These are phyloP conservation scores for Fraxinus angustifolia DNA, from an alignment of 305 asterid genomes.

Conservation along the genomic window DNA sequence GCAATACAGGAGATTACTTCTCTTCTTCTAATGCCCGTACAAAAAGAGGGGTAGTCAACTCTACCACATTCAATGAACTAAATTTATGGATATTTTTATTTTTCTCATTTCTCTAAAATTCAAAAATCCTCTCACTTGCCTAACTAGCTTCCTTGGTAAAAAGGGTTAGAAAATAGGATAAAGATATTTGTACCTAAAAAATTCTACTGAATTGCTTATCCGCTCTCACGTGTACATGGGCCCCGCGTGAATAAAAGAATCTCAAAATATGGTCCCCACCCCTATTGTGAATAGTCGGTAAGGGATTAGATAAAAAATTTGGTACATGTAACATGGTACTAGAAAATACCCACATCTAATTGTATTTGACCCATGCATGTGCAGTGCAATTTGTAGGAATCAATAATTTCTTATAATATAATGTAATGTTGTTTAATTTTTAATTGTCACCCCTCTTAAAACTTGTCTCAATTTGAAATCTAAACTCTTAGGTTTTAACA, in stretches of 20 bases:
- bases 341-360: background rate
- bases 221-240: too few relatives aligned
- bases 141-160: background rate
- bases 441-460: slow-evolving; percentile 8
- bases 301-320: too few relatives aligned
- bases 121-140: background rate
- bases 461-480: slow-evolving; percentile 20
- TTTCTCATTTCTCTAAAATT: background rate
- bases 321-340: too few relatives aligned
- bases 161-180: too few relatives aligned
- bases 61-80: background rate
- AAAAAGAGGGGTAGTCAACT: background rate
- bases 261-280: too few relatives aligned
- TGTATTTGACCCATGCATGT: slow-evolving; percentile 14
- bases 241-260: too few relatives aligned
- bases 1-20: background rate
- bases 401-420: background rate
- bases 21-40: background rate
- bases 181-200: too few relatives aligned
- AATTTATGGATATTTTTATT: background rate
- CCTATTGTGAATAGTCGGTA: too few relatives aligned
- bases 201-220: too few relatives aligned
- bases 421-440: background rate
- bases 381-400: slow-evolving; percentile 25
- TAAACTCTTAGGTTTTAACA: slow-evolving; percentile 20